A percentile compares a stretch with the other conserved stretches of the same genome.
These are phyloP conservation scores for Platismatia glauca DNA, from an alignment of 495 filamentous ascomycete genomes.

Conservation along the genomic window DNA sequence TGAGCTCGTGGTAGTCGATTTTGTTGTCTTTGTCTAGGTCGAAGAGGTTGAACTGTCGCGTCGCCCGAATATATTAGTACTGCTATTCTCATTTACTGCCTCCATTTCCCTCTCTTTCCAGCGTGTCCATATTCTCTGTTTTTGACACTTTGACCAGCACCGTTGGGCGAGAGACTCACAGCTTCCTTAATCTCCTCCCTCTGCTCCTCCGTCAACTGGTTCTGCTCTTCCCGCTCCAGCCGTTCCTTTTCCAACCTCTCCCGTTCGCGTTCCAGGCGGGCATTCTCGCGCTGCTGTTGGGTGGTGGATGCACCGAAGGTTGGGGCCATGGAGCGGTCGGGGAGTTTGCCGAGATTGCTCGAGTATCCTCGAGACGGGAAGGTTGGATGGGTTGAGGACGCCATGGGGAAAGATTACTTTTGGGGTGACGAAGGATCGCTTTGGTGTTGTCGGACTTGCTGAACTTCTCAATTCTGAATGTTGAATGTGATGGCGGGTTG, in stretches of 20 bases:
- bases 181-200: conserved; percentile 84
- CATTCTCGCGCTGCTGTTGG: conserved; percentile 22
- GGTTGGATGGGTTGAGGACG: conserved; percentile 35
- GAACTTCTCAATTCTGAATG: too few relatives aligned
- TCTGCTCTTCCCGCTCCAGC: conserved; percentile 35
- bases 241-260: conserved; percentile 25
- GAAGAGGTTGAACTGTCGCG: conserved; percentile 77
- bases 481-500: neutral
- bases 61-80: neutral
- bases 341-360: conserved; percentile 34
- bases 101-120: neutral
- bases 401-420: conserved; percentile 20
- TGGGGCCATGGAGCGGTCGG: conserved; percentile 39
- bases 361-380: conserved; percentile 42
- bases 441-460: neutral
- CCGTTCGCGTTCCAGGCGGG: conserved; percentile 30
- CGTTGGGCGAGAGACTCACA: conserved; percentile 39
- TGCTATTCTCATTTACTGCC: too few relatives aligned
- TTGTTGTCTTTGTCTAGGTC: conserved; percentile 91
- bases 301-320: conserved; percentile 41
- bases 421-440: too few relatives aligned
- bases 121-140: neutral
- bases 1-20: conserved; percentile 96
- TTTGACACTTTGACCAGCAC: neutral
- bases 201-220: conserved; percentile 67